phyloP scores from a whole-genome alignment of 177 flowering plant species.

The Tripterygium wilfordii region DNA sequence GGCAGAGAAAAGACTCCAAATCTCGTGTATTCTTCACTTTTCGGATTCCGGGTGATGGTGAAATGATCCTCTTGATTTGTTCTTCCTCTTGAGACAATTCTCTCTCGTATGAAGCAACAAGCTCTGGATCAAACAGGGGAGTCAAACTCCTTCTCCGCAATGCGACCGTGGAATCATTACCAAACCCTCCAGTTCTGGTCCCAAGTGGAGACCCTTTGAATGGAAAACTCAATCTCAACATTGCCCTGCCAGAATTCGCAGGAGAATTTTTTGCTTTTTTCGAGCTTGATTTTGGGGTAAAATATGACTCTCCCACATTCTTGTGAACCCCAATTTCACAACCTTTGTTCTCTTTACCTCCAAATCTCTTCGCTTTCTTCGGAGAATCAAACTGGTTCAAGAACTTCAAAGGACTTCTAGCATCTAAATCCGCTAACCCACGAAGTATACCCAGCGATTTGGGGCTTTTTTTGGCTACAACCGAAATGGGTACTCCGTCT shows the following conservation, averaged over 20 bases:
- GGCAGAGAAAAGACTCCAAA: constrained; percentile 26
- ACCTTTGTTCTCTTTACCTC: constrained; percentile 79
- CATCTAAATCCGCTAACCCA: constrained; percentile 26
- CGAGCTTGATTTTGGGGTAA: constrained; percentile 33
- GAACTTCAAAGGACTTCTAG: constrained; percentile 45
- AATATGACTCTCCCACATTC: constrained; percentile 18
- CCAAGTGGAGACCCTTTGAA: constrained; percentile 25
- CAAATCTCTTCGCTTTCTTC: constrained; percentile 39
- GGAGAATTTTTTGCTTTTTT: constrained; percentile 31
- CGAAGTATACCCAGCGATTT: constrained; percentile 27
- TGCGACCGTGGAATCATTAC: constrained; percentile 27
- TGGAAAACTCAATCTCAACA: constrained; percentile 27
- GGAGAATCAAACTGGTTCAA: constrained; percentile 47
- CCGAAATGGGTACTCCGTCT: constrained; percentile 39
- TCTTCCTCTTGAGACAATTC: constrained; percentile 55
- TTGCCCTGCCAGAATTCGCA: constrained; percentile 28
- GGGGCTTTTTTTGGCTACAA: constrained; percentile 41
- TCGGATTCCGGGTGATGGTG: constrained; percentile 16
- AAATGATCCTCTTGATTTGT: constrained; percentile 62
- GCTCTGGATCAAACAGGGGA: constrained; percentile 85
- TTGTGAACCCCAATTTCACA: too few species aligned
- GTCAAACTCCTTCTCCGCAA: constrained; percentile 38
- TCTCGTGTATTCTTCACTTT: constrained; percentile 13
- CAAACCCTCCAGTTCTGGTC: constrained; percentile 19
- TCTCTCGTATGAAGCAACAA: constrained; percentile 49